Evolutionary conservation across 805 yeast species (phyloP).

Genomic region (Lachancea waltii): DNA sequence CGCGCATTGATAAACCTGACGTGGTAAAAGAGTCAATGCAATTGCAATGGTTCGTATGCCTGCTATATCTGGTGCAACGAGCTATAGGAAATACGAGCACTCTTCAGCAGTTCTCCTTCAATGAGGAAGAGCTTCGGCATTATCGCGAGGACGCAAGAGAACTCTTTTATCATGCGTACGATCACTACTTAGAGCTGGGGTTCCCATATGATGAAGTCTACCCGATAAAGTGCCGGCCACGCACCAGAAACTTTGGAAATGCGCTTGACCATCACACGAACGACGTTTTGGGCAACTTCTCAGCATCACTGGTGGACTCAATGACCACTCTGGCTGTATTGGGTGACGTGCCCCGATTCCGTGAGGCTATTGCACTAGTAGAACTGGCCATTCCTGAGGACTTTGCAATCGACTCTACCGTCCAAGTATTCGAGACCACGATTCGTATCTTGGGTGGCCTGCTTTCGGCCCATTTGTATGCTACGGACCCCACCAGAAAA

Average conservation of each 20-base stretch:
- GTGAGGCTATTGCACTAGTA: slow-evolving; percentile 38
- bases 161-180: slow-evolving; percentile 71
- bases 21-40: too few relatives aligned
- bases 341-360: slow-evolving; percentile 54
- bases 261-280: slow-evolving; percentile 53
- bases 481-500: slow-evolving; percentile 39
- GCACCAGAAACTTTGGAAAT: slow-evolving; percentile 55
- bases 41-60: too few relatives aligned
- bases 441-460: slow-evolving; percentile 81
- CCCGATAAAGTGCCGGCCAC: slow-evolving; percentile 66
- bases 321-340: slow-evolving; percentile 73
- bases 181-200: slow-evolving; percentile 58
- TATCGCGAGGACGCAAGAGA: slow-evolving; percentile 42
- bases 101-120: slow-evolving; percentile 21
- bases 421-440: slow-evolving; percentile 84
- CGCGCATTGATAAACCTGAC: too few relatives aligned
- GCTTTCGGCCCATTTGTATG: slow-evolving; percentile 69
- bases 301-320: slow-evolving; percentile 72
- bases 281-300: slow-evolving; percentile 80
- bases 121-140: slow-evolving; percentile 24
- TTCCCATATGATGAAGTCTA: slow-evolving; percentile 78
- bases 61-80: too few relatives aligned
- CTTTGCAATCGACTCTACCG: slow-evolving; percentile 62
- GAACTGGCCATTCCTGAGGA: slow-evolving; percentile 27
- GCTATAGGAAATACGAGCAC: too few relatives aligned